These are phyloP conservation scores for Didymellaceae sp. DNA, from an alignment of 2,329 filamentous ascomycete species.

Conservation along the genomic window DNA sequence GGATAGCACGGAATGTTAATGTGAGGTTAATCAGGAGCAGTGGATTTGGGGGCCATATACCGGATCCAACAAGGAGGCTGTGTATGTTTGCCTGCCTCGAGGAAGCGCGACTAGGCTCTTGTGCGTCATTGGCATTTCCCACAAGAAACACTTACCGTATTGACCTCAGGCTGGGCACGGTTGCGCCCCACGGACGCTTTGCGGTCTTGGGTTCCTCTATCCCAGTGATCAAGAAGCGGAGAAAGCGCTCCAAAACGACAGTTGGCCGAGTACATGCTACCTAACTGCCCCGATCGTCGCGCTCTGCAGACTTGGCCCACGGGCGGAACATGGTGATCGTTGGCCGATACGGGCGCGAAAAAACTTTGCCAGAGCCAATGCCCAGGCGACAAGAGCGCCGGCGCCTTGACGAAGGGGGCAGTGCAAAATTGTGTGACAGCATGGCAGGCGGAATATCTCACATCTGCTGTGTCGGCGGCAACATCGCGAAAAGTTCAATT, in stretches of 20 bases:
- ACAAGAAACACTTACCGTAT: background rate
- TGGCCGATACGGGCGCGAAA: background rate
- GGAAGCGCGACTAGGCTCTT: slow-evolving; percentile 15
- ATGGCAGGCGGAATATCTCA: background rate
- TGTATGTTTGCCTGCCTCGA: slow-evolving; percentile 6
- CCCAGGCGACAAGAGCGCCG: slow-evolving; percentile 12
- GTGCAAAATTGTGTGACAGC: slow-evolving; percentile 15
- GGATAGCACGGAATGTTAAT: background rate
- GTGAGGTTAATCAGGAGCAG: background rate
- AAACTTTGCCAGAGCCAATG: background rate
- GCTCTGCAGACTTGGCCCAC: background rate
- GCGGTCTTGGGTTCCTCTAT: background rate
- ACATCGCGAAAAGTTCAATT: background rate
- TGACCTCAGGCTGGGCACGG: slow-evolving; percentile 8
- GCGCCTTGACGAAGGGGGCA: slow-evolving; percentile 14
- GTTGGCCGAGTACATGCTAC: background rate
- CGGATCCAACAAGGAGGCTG: slow-evolving; percentile 6
- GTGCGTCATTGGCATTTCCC: slow-evolving; percentile 9
- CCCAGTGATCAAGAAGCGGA: background rate
- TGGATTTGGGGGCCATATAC: background rate
- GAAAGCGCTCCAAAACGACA: background rate
- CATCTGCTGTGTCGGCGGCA: background rate
- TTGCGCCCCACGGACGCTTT: slow-evolving; percentile 7
- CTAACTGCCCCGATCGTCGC: background rate
- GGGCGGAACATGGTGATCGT: background rate